Evolutionary conservation across 768 basidiomycete genomes (phyloP), one percentile per base, ranked within the genome.

Genomic region (Psilocybe subaeruginosa): DNA sequence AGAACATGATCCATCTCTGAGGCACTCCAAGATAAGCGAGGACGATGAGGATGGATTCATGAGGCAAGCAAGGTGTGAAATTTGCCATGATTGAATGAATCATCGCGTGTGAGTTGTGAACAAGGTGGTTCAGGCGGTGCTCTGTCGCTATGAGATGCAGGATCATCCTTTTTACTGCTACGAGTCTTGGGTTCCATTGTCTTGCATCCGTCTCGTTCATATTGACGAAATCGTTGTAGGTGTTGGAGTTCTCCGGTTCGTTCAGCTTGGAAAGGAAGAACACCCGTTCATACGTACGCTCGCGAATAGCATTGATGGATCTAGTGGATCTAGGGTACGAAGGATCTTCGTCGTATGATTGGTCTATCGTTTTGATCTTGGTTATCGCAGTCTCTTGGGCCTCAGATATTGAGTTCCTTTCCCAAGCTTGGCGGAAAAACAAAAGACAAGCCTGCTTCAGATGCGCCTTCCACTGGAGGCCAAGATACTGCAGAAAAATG

Each of bases 31-130:
- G 70, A 65, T 78, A 79, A 33, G 74, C 68, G 7, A 80, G 66
- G 1, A 78, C 64, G 4, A 75, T 72, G 58, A 79, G 69, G 62
- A 81, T 79, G 8, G 77, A 73, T 7, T 72, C 65, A 59, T 80
- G 78, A 1, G 80, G 74, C 17, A 83, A 72, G 23, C 77, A 78
- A 29, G 75, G 77, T 1, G 74, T 78, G 41, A 77, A 80, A 78
- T 80, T 81, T 54, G 80, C 79, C 8, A 81, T 63, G 60, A 80
- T 78, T 5, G 78, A 77, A 39, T 78, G 74, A 14, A 82, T 58
- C 8, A 76, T 70, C 2, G 76, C 68, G 46, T 78, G 73, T 12
- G 73, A 68, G 4, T 67, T 70, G 57, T 79, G 68, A 14, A 80
- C 60, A 3, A 72, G 58, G 19, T 68, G 71, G 65, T 80, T 80